Percentiles rank a stretch among this genome's conserved stretches.
Evolutionary conservation across 768 basidiomycete species (phyloP).

Genomic region (Holtermannia corniformis): DNA sequence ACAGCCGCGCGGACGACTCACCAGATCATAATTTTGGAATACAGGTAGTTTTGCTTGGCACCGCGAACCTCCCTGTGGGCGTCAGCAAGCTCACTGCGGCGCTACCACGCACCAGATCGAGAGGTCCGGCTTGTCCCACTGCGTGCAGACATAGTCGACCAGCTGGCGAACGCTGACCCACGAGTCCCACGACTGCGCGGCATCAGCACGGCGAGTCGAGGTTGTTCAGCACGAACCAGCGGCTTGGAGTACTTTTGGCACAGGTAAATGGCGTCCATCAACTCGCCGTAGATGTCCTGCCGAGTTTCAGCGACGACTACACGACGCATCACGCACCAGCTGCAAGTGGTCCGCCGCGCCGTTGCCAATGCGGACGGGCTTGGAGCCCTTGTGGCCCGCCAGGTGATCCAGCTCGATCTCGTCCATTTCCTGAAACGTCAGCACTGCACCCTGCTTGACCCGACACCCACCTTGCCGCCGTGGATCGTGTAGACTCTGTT

Average conservation of each 20-base stretch:
- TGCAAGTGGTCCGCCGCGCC: slow-evolving; percentile 92
- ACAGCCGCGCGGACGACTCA: slow-evolving; percentile 38
- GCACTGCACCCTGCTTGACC: neutral
- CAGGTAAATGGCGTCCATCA: slow-evolving; percentile 95
- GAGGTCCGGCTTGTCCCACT: slow-evolving; percentile 68
- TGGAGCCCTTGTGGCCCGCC: slow-evolving; percentile 50
- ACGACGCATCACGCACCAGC: slow-evolving; percentile 47
- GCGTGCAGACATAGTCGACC: slow-evolving; percentile 54
- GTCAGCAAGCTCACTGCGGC: slow-evolving; percentile 48
- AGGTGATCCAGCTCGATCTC: slow-evolving; percentile 77
- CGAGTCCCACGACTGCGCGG: slow-evolving; percentile 39
- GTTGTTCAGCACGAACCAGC: slow-evolving; percentile 48
- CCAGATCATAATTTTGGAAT: slow-evolving; percentile 93
- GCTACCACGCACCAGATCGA: slow-evolving; percentile 43
- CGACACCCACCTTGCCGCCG: slow-evolving; percentile 46
- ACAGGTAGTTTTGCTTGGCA: slow-evolving; percentile 77
- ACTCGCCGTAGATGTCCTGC: slow-evolving; percentile 87
- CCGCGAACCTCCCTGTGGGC: slow-evolving; percentile 74
- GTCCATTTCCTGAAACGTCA: slow-evolving; percentile 51
- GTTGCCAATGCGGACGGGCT: slow-evolving; percentile 64
- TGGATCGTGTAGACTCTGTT: slow-evolving; percentile 68
- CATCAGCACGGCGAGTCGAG: too few species aligned
- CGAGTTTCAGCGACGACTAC: neutral
- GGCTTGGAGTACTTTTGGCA: slow-evolving; percentile 63
- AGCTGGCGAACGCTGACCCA: slow-evolving; percentile 43